These are phyloP conservation scores for Collybia sordida DNA, from an alignment of 768 basidiomycete species.

Conservation along the genomic window DNA sequence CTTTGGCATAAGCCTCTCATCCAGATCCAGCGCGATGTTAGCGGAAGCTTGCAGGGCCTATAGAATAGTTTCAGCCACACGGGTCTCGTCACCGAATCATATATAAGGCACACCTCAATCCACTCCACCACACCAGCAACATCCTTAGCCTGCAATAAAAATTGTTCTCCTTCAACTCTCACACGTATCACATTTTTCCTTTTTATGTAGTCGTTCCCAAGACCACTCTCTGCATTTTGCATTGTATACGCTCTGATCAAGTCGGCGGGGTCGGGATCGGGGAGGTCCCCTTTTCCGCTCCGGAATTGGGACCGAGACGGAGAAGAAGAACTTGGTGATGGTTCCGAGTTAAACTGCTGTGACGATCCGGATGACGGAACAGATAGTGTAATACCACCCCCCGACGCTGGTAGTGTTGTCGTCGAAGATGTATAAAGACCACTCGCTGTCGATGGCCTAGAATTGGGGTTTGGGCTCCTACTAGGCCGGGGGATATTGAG, in stretches of 20 bases:
- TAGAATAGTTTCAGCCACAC: not conserved
- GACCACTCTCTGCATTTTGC: conserved; percentile 89
- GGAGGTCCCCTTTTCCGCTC: conserved; percentile 4
- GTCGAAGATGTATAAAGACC: not conserved
- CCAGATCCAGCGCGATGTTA: conserved; percentile 90
- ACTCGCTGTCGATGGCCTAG: not conserved
- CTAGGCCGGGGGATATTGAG: conserved; percentile 1
- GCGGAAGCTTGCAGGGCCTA: conserved; percentile 89
- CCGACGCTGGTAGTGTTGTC: conserved; percentile 1
- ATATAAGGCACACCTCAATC: conserved; percentile 74
- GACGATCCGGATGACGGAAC: conserved; percentile 1
- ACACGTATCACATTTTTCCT: conserved; percentile 92
- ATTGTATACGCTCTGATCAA: conserved; percentile 75
- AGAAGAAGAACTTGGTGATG: conserved; percentile 7
- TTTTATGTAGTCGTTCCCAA: conserved; percentile 95
- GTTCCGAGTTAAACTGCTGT: not conserved
- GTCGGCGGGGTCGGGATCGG: conserved; percentile 47
- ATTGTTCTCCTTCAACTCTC: conserved; percentile 93
- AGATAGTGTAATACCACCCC: not conserved
- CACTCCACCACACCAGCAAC: conserved; percentile 87
- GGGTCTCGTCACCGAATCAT: conserved; percentile 4
- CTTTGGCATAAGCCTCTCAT: conserved; percentile 89
- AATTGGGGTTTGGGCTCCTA: not conserved
- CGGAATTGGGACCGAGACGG: conserved; percentile 8
- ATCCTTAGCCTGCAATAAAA: conserved; percentile 85